A percentile compares a stretch with the other conserved stretches of the same genome.
phyloP scores from a whole-genome alignment of 2,329 filamentous ascomycete species.

The Aspergillus sp. region DNA sequence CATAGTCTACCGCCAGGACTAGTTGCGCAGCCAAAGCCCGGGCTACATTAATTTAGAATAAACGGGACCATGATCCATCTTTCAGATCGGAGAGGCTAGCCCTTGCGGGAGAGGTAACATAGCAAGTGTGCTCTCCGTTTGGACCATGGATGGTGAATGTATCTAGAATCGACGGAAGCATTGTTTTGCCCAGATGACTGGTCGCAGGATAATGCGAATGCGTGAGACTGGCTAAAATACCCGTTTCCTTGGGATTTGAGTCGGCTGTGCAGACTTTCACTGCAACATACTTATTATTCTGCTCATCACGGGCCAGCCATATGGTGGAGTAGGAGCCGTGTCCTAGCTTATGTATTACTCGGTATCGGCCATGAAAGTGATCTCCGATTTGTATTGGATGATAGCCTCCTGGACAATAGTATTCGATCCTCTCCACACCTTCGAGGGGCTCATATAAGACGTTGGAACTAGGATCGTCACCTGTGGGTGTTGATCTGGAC shows the following conservation, averaged over 20 bases:
- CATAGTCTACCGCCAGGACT: conserved; percentile 33
- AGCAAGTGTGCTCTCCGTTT: conserved; percentile 30
- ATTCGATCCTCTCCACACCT: neutral
- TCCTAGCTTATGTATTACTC: conserved; percentile 45
- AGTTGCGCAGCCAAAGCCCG: conserved; percentile 30
- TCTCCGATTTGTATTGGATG: conserved; percentile 33
- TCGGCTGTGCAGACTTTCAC: conserved; percentile 19
- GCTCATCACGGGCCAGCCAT: neutral
- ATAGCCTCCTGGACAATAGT: conserved; percentile 31
- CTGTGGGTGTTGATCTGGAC: too few species aligned
- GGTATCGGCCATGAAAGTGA: conserved; percentile 35
- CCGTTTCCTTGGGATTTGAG: conserved; percentile 1
- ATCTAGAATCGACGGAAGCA: conserved; percentile 24
- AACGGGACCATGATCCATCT: conserved; percentile 22
- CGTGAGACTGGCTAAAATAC: conserved; percentile 26
- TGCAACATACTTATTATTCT: conserved; percentile 26
- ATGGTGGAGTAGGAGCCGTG: conserved; percentile 41
- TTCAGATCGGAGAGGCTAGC: conserved; percentile 23
- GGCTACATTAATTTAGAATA: conserved; percentile 29
- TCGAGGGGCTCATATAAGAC: neutral
- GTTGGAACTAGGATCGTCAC: too few species aligned
- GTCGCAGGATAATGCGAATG: neutral
- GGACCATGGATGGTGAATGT: conserved; percentile 24
- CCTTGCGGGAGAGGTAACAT: conserved; percentile 21
- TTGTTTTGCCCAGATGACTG: neutral